Conservation (phyloP, 225 moss, liverwort and hornwort species). For the Thuidium tamariscinum region DNA sequence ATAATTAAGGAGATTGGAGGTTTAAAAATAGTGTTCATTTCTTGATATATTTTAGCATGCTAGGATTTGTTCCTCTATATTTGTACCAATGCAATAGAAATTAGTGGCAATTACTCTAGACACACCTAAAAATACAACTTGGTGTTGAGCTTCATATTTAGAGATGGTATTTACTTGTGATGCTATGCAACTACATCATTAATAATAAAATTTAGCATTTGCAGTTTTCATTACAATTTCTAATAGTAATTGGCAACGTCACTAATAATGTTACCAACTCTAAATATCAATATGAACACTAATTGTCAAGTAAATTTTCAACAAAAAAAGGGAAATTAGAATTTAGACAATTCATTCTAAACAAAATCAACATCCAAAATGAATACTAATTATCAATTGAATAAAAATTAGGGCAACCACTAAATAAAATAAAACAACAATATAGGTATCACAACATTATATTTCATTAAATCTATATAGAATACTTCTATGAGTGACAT, state of each 20-base stretch:
- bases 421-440: not conserved
- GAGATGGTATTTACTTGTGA: not conserved
- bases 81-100: not conserved
- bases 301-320: not conserved
- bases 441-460: not conserved
- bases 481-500: no score
- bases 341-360: rapidly evolving
- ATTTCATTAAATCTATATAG: not conserved
- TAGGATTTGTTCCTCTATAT: not conserved
- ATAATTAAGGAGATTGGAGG: rapidly evolving
- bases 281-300: not conserved
- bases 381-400: not conserved
- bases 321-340: no score
- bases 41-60: rapidly evolving
- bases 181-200: not conserved
- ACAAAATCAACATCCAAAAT: no score
- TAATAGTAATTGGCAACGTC: not conserved
- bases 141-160: not conserved
- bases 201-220: not conserved
- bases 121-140: rapidly evolving
- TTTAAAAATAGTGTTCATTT: not conserved
- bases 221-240: not conserved
- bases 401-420: not conserved
- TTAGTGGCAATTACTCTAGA: rapidly evolving
- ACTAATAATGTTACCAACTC: rapidly evolving